Evolutionary conservation across 148 eudicot species (phyloP).

Genomic region (Suaeda aralocaspica): DNA sequence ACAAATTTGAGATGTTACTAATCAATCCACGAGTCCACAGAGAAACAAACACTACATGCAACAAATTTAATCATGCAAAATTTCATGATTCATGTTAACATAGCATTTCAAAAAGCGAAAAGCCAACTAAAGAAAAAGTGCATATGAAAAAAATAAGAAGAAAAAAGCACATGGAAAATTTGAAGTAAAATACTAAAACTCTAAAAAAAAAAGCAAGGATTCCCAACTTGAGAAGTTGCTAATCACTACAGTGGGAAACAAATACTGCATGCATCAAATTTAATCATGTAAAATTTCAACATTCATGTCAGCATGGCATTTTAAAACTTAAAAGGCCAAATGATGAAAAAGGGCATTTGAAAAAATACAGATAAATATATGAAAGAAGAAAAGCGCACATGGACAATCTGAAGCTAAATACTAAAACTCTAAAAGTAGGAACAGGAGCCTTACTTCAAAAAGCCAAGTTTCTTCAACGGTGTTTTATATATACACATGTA

Average conservation of each 20-base stretch:
- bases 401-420: not conserved
- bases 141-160: too few relatives aligned
- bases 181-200: not conserved
- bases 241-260: not conserved
- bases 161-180: not conserved
- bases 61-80: not conserved
- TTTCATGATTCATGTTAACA: not conserved
- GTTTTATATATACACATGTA: not conserved
- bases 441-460: conserved; percentile 16
- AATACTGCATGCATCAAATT: not conserved
- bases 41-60: not conserved
- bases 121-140: too few relatives aligned
- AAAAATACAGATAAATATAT: not conserved
- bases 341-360: too few relatives aligned
- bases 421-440: not conserved
- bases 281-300: not conserved
- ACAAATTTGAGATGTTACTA: too few relatives aligned
- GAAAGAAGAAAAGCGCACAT: not conserved
- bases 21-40: not conserved
- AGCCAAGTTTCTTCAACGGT: not conserved
- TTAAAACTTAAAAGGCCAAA: not conserved
- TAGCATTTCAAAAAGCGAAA: not conserved
- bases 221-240: not conserved
- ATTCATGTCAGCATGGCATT: not conserved
- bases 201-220: not conserved